phyloP scores from a whole-genome alignment of 768 basidiomycete species.

The Suillus weaverae region DNA sequence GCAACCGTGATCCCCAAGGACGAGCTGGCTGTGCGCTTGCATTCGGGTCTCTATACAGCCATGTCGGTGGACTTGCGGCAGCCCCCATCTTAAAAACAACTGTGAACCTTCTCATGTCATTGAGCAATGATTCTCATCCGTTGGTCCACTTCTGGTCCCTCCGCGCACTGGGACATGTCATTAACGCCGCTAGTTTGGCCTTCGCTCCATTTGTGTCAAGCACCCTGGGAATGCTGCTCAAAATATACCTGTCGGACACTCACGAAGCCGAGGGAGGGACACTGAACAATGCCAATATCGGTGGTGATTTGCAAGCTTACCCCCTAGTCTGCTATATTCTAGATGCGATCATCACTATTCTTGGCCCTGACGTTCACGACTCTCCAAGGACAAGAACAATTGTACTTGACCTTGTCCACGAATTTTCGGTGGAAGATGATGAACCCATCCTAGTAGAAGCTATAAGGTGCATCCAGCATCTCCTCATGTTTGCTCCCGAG shows the following conservation, averaged over 20 bases:
- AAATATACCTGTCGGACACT: constrained; percentile 84
- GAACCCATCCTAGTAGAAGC: constrained; percentile 90
- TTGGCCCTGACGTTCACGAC: constrained; percentile 95
- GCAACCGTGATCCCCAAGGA: constrained; percentile 87
- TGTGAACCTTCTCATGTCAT: constrained; percentile 91
- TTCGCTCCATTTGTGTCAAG: constrained; percentile 87
- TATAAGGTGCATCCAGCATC: constrained; percentile 94
- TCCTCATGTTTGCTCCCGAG: constrained; percentile 93
- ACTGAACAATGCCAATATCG: constrained; percentile 75
- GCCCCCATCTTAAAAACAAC: constrained; percentile 94
- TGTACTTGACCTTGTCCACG: constrained; percentile 80
- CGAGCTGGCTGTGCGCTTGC: constrained; percentile 93
- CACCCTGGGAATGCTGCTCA: constrained; percentile 88
- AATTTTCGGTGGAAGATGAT: constrained; percentile 83
- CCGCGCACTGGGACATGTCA: constrained; percentile 79
- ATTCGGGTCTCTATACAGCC: constrained; percentile 87
- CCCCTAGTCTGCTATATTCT: constrained; percentile 90
- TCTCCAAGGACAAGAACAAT: constrained; percentile 75
- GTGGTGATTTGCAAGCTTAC: constrained; percentile 90
- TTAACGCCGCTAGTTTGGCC: constrained; percentile 87
- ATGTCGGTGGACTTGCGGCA: constrained; percentile 93
- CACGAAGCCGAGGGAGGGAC: constrained; percentile 94
- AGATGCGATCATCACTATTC: constrained; percentile 88
- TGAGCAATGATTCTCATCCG: constrained; percentile 95
- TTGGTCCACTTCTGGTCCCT: constrained; percentile 94